A percentile compares a stretch with the other conserved stretches of the same genome.
phyloP scores from a whole-genome alignment of 352 stramenopile species.

The Phytopythium litorale region DNA sequence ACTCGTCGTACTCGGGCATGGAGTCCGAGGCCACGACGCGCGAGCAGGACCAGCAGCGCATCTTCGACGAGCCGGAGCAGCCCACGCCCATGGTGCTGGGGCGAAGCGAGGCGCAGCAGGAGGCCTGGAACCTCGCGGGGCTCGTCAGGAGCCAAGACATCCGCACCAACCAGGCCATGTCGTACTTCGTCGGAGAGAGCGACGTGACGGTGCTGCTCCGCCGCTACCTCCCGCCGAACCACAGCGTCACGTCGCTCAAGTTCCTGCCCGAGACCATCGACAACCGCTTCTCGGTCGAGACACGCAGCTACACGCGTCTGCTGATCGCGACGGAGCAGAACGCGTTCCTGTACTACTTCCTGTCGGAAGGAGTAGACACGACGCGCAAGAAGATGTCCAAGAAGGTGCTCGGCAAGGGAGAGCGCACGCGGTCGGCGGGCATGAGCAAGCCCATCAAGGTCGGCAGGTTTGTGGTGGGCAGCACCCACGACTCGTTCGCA shows the following conservation, averaged over 20 bases:
- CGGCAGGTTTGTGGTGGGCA: constrained; percentile 17
- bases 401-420: constrained; percentile 59
- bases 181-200: constrained; percentile 57
- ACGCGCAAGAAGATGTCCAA: constrained; percentile 77
- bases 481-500: constrained; percentile 34
- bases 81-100: constrained; percentile 52
- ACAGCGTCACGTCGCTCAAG: constrained; percentile 56
- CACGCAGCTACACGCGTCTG: constrained; percentile 72
- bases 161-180: constrained; percentile 76
- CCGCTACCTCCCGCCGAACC: constrained; percentile 71
- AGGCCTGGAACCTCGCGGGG: constrained; percentile 68
- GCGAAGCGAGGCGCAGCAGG: constrained; percentile 69
- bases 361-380: constrained; percentile 63
- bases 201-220: constrained; percentile 71
- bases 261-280: constrained; percentile 85
- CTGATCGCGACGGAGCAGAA: constrained; percentile 58
- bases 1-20: constrained; percentile 49
- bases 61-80: constrained; percentile 56
- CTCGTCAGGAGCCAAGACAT: constrained; percentile 74
- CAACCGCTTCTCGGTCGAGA: constrained; percentile 68
- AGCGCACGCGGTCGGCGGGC: constrained; percentile 38
- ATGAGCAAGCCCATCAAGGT: constrained; percentile 43
- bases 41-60: constrained; percentile 44
- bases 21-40: constrained; percentile 32
- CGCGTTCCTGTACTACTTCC: constrained; percentile 82